Evolutionary conservation across 345 rosid genomes (phyloP), one percentile per base, ranked within the genome.

Genomic region (Ceriops zippeliana): DNA sequence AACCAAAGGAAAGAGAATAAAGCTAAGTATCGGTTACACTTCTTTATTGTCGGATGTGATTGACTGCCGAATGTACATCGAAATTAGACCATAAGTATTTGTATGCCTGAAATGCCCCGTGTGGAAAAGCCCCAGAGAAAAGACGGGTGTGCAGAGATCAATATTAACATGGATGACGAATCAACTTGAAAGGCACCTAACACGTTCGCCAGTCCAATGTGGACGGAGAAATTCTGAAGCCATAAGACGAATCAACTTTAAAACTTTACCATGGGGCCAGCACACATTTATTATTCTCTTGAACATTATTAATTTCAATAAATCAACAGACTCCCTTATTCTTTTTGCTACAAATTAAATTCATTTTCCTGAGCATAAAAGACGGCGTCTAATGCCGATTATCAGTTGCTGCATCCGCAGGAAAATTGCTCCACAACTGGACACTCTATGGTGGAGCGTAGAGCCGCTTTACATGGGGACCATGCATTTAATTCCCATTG

Each of bases 391-490:
- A 10, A 32, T 20, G 6, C 21, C 15, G 24, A 20, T 24, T 21
- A 62, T 46, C 34, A 26, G 9, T 68, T 22, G 57, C 26, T 56
- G 61, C 75, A 57, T 61, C 62, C 19, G 34, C 37, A 51, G 24
- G 22, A 60, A 69, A 30, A 26, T 49, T 35, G 46, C 2, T 31
- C 34, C 38, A 31, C 26, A 17, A 47, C 54, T 17, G 30, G 62
- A 42, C 38, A 22, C 11, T 37, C 26, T 30, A 27, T 24, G 9
- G 52, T 15, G 47, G 59, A 66, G 60, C 63, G 30, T 34, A 4
- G 49, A 42, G 27, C 59, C 53, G 7, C 57, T 62, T 62, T 57
- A 37, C 52, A 24, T 17, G 65, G 24, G 32, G 5, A 15, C 34
- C 38, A 38, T n/a, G 69, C 31, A 42, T 19, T 22, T 58, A 49